Percentiles rank a stretch among this genome's conserved stretches.
Evolutionary conservation across 192 early-diverging fungal species (phyloP).

Genomic region (Umbelopsis sp.): DNA sequence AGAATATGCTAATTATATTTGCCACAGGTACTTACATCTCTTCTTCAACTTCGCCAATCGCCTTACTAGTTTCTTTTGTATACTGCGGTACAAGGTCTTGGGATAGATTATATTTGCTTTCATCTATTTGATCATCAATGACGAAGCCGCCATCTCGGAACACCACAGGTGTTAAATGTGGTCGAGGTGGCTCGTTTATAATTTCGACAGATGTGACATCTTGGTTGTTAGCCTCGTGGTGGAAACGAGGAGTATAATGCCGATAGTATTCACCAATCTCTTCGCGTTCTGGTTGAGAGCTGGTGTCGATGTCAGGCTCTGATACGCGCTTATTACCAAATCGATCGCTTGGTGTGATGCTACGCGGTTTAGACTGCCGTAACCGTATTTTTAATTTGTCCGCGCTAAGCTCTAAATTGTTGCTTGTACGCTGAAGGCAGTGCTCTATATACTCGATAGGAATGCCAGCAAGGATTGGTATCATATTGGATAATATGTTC

Average conservation of each 20-base stretch:
- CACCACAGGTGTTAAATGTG: neutral
- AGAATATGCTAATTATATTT: no score
- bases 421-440: neutral
- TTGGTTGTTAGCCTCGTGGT: neutral
- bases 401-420: slow-evolving; percentile 6
- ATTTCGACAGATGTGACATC: neutral
- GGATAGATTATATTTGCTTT: neutral
- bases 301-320: neutral
- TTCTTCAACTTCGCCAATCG: neutral
- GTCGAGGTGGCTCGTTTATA: neutral
- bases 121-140: neutral
- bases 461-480: neutral
- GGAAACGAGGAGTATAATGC: neutral
- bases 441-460: slow-evolving; percentile 8
- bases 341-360: neutral
- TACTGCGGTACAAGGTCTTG: neutral
- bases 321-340: neutral
- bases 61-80: neutral
- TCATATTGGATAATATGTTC: slow-evolving; percentile 5
- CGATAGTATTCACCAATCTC: neutral
- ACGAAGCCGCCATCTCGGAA: neutral
- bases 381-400: slow-evolving; percentile 4
- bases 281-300: neutral
- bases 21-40: neutral
- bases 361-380: neutral